phyloP scores from a whole-genome alignment of 371 early-diverging fungal species.

The Lichtheimia corymbifera region DNA sequence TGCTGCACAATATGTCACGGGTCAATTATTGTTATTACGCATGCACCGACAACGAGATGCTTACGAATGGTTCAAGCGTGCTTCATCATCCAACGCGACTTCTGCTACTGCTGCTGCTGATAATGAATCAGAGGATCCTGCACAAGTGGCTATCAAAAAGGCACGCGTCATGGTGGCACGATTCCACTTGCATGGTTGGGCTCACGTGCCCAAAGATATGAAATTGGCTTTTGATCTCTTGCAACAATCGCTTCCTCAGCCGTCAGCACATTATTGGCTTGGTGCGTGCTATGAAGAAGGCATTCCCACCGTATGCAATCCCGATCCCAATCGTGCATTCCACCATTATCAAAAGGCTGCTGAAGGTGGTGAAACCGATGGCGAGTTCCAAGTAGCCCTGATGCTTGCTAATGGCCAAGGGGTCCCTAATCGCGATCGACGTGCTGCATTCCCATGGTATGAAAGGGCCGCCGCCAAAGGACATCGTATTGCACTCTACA shows the following conservation, averaged over 20 bases:
- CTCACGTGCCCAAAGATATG: conserved; percentile 18
- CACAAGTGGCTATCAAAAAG: conserved; percentile 18
- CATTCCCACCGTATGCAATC: conserved; percentile 15
- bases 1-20: conserved; percentile 49
- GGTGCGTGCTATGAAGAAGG: conserved; percentile 38
- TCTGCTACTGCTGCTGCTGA: neutral
- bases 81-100: conserved; percentile 10
- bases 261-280: conserved; percentile 28
- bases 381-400: conserved; percentile 32
- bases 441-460: conserved; percentile 49
- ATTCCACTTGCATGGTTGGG: conserved; percentile 33
- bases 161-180: conserved; percentile 35
- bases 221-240: conserved; percentile 22
- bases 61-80: conserved; percentile 43
- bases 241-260: conserved; percentile 12
- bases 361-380: conserved; percentile 24
- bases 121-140: neutral
- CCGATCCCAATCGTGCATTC: conserved; percentile 20
- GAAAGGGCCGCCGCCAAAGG: conserved; percentile 48
- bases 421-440: conserved; percentile 31
- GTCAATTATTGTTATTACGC: conserved; percentile 29
- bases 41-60: conserved; percentile 43
- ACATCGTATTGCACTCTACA: conserved; percentile 31
- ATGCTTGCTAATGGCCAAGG: conserved; percentile 49
- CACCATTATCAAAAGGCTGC: conserved; percentile 26